These are phyloP conservation scores for Meredithiella fracta DNA, from an alignment of 2,329 filamentous ascomycete genomes.

Conservation along the genomic window DNA sequence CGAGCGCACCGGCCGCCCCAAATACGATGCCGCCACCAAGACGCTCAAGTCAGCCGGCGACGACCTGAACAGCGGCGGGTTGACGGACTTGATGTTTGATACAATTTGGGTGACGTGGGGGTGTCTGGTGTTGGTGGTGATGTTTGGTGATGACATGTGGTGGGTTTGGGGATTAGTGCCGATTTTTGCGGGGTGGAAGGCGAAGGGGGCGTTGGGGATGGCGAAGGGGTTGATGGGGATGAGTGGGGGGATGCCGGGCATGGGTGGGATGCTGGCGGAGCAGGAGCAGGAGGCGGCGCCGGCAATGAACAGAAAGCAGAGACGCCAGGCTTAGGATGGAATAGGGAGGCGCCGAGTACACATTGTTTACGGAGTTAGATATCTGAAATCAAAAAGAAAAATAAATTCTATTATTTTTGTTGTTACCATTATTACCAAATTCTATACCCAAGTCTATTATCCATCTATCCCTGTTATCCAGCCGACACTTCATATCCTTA, in stretches of 20 bases:
- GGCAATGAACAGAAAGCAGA: constrained; percentile 36
- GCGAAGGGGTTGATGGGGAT: constrained; percentile 36
- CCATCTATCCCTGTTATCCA: neutral
- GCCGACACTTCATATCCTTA: neutral
- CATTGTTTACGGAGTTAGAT: too few species aligned
- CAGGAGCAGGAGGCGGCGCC: constrained; percentile 20
- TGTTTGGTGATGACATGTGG: constrained; percentile 67
- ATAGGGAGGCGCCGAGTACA: neutral
- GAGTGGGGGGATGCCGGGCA: constrained; percentile 20
- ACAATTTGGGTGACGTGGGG: constrained; percentile 88
- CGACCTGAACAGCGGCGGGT: constrained; percentile 68
- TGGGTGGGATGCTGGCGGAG: constrained; percentile 15
- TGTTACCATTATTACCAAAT: neutral
- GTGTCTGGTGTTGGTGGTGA: constrained; percentile 50
- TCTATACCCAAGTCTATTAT: neutral
- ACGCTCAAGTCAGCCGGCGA: constrained; percentile 66
- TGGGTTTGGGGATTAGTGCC: constrained; percentile 38
- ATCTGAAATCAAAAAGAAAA: too few species aligned
- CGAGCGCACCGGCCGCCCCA: constrained; percentile 68
- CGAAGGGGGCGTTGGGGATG: constrained; percentile 29
- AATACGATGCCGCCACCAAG: constrained; percentile 44
- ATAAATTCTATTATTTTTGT: neutral
- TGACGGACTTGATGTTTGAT: constrained; percentile 98
- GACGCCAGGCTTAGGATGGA: constrained; percentile 28
- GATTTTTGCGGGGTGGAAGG: constrained; percentile 39